Base-by-base conservation (phyloP, 495 filamentous ascomycete species). In the Lasiosphaeriaceae sp. region DNA sequence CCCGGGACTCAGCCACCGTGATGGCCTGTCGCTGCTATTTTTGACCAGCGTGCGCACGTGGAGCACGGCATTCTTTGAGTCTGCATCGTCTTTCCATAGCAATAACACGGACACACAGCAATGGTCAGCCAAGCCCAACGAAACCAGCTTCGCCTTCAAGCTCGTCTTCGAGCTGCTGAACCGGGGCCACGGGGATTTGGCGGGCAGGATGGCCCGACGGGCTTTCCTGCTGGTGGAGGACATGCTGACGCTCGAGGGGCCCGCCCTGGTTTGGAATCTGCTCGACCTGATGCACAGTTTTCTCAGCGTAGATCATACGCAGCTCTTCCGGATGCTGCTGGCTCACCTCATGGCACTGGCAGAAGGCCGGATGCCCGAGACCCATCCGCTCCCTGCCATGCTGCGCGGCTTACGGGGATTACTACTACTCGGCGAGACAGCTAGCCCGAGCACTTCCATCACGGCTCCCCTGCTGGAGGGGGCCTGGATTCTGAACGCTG, bases 81-180 rank as follows among this genome's bases (percentile, higher is more conserved):
- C 45, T n/a, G n/a, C n/a, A n/a, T n/a, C n/a, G n/a, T 14, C 9
- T 47, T 5, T 22, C 9, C 17, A n/a, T n/a, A n/a, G n/a, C 45
- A 21, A 20, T 12, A 6, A 21, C 22, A 34, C 16, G 19, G n/a
- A n/a, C n/a, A n/a, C 47, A 43, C 21, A 31, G 19, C 21, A 17
- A 5, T 22, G n/a, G 45, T 14, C 45, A 11, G 20, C 45, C 22
- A 4, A 17, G 24, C 11, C 8, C 47, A 31, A 31, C 12, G 23
- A 31, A 16, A 31, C n/a, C 1, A 31, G 26, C 47, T 50, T 50
- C 17, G 24, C 21, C 7, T 50, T 50, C 47, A 50, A 50, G 26
- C n/a, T 50, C 22, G 26, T 50, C 47, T n/a, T 50, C 47, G 47
- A 50, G 11, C 23, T 50, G 47, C 47, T 50, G n/a, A 19, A 50